Evolutionary conservation across 2,329 filamentous ascomycete genomes (phyloP).

Genomic region (Chalaropsis thielavioides): DNA sequence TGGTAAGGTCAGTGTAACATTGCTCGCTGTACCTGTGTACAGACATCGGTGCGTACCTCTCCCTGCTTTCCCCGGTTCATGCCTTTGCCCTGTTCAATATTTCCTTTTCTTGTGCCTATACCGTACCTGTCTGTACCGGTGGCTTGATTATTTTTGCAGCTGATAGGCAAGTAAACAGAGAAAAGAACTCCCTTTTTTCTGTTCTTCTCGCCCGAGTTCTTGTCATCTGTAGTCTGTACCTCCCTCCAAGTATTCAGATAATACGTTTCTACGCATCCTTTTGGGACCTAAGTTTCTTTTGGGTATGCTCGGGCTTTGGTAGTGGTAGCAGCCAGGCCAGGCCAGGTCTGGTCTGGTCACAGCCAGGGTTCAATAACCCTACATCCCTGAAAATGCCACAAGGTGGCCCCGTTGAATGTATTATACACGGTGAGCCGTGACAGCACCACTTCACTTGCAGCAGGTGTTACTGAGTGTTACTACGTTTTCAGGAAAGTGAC

Average conservation of each 20-base stretch:
- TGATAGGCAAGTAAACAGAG: not conserved
- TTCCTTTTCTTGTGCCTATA: not conserved
- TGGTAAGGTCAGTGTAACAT: not conserved
- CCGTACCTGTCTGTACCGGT: not conserved
- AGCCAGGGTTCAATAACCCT: not conserved
- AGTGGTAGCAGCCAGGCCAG: not conserved
- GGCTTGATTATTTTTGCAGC: not conserved
- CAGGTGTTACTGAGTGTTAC: not conserved
- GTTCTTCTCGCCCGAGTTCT: constrained; percentile 3
- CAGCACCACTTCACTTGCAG: not conserved
- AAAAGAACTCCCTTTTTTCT: not conserved
- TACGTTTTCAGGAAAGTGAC: not conserved
- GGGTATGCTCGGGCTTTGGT: not conserved
- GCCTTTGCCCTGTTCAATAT: not conserved
- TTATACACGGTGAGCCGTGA: not conserved
- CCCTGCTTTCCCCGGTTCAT: not conserved
- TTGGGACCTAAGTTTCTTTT: not conserved
- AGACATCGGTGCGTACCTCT: not conserved
- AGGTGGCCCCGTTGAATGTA: not conserved
- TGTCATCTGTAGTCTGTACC: constrained; percentile 1
- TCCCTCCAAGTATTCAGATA: not conserved
- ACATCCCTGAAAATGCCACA: constrained; percentile 5
- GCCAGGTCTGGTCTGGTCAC: not conserved
- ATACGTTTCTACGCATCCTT: not conserved
- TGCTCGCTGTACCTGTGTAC: not conserved